Percentiles rank a stretch among this genome's conserved stretches.
Evolutionary conservation across 352 stramenopile genomes (phyloP).

Genomic region (Pythium scleroteichum): DNA sequence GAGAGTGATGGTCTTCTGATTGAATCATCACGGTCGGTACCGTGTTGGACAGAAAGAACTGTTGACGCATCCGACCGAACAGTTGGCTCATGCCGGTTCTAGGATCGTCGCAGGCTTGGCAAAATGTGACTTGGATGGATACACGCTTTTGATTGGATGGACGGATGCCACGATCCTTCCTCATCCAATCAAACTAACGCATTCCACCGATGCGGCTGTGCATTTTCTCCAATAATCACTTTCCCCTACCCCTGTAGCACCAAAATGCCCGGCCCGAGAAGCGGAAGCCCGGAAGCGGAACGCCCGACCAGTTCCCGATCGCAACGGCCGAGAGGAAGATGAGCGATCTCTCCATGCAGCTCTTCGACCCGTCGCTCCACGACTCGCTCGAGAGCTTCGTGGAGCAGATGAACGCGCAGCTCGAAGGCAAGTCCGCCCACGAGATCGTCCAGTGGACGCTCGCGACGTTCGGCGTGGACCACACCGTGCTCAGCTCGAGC

Average conservation of each 20-base stretch:
- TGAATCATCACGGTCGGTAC: background rate
- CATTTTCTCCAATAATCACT: constrained; percentile 12
- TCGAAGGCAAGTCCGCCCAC: constrained; percentile 47
- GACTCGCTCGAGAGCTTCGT: constrained; percentile 65
- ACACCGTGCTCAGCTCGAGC: constrained; percentile 77
- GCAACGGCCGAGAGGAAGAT: constrained; percentile 5
- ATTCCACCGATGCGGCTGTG: constrained; percentile 14
- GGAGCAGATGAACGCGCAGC: constrained; percentile 60
- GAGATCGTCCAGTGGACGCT: constrained; percentile 77
- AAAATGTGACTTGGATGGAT: constrained; percentile 33
- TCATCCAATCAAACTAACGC: constrained; percentile 18
- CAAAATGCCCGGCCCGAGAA: constrained; percentile 25
- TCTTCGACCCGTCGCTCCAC: constrained; percentile 47
- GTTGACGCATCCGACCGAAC: no score
- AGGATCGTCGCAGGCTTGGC: constrained; percentile 13
- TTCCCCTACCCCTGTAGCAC: constrained; percentile 10
- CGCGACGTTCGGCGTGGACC: constrained; percentile 58
- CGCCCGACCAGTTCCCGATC: constrained; percentile 4
- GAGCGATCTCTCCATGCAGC: no score
- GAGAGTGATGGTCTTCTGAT: constrained; percentile 3
- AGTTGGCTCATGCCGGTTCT: constrained; percentile 26
- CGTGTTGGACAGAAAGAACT: constrained; percentile 1
- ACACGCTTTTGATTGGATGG: constrained; percentile 23
- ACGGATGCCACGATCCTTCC: constrained; percentile 2
- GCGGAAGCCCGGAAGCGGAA: constrained; percentile 29